Conservation (phyloP, 208 protist genomes). For the Leishmania mexicana region DNA sequence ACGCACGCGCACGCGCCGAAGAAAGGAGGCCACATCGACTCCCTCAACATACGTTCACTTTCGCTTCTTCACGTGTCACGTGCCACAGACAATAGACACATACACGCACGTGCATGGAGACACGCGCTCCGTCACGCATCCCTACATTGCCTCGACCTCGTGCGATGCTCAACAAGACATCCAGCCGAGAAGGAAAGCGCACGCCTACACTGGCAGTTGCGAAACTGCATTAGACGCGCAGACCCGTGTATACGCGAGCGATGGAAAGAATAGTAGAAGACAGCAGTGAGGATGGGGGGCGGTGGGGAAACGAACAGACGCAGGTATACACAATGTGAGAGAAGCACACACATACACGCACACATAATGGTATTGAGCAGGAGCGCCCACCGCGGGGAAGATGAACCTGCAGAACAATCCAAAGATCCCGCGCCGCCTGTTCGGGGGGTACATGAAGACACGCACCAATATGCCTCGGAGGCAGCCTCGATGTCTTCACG, state of each 20-base stretch:
- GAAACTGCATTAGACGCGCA: neutral
- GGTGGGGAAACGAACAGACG: neutral
- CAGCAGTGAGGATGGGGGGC: neutral
- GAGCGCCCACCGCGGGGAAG: neutral
- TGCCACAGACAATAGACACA: neutral
- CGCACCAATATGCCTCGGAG: neutral
- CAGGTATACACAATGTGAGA: neutral
- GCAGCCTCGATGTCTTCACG: neutral
- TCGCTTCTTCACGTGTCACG: neutral
- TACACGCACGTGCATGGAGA: neutral
- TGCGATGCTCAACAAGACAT: neutral
- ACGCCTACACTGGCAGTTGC: neutral
- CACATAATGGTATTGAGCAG: neutral
- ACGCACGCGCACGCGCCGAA: neutral
- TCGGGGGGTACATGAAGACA: neutral
- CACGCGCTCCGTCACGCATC: neutral
- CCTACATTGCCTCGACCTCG: neutral
- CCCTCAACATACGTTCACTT: neutral
- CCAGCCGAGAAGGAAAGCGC: neutral
- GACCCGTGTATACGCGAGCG: neutral
- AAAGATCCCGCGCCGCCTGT: neutral
- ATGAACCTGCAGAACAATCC: neutral
- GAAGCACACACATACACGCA: neutral
- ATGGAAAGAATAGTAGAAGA: neutral
- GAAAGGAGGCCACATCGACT: neutral